Base-by-base conservation (phyloP, 2,329 filamentous ascomycete species). In the Elsinoe ampelina region DNA sequence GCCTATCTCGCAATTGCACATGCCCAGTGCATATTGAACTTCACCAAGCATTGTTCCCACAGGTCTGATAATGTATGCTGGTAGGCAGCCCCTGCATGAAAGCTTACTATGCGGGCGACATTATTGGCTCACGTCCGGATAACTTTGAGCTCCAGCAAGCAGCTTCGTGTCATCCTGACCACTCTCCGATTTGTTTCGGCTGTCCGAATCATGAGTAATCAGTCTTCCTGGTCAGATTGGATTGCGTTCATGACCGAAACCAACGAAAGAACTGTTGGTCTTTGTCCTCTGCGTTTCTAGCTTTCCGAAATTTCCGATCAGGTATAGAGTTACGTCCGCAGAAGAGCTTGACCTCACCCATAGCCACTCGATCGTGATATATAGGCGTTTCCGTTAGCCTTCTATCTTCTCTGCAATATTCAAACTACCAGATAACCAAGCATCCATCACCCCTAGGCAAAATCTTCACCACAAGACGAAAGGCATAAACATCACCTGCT, bases 311-410 rank as follows among this genome's bases (percentile, higher is more conserved):
- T 52, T 38, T 52, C 48, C 48, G 48, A 36, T 4, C 10, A 20
- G 41, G 48, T 39, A 52, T 52, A 52, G 48, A 52, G 48, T 52
- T 52, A 52, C 48, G 48, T 52, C 15, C 48, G 48, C 32, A 52
- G 48, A 36, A 39, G 48, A 15, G 10, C 17, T 52, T 52, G 48
- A 52, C 13, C 8, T n/a, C 34, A 19, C 15, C 15, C 15, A 19
- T 34, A 26, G 6, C 13, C 19, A 39, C 11, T 15, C 10, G 12
- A 2, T 2, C 34, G 7, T 20, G n/a, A 39, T 52, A 52, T 39
- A 52, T 52, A 52, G 15, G 35, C 15, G 36, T 17, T 10, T n/a
- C 4, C 8, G 26, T 5, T 8, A 7, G 4, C 3, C 26, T 30
- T 30, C 7, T 8, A 8, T 30, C 7, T 8, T 30, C 26, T 30